Evolutionary conservation across 768 basidiomycete genomes (phyloP).

Genomic region (Termitomyces sp.): DNA sequence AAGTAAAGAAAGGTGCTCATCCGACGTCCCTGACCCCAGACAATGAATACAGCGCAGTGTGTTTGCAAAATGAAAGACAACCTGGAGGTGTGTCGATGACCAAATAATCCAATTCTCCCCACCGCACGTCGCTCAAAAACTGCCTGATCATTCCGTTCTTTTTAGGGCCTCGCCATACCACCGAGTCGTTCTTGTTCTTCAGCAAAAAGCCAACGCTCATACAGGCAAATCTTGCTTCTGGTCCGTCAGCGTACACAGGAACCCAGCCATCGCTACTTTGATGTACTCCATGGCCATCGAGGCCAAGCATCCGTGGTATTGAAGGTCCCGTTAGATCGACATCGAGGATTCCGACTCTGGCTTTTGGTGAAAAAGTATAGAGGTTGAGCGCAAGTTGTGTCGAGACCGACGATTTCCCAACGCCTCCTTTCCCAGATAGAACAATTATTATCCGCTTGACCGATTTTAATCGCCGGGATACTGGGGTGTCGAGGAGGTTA

Average conservation of each 20-base stretch:
- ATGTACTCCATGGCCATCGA: conserved; percentile 84
- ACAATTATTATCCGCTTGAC: conserved; percentile 91
- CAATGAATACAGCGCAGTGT: conserved; percentile 13
- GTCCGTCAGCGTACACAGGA: conserved; percentile 91
- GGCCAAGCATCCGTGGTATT: conserved; percentile 90
- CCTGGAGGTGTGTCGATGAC: conserved; percentile 97
- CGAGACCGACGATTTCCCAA: conserved; percentile 96
- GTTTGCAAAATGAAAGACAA: conserved; percentile 33
- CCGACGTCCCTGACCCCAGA: conserved; percentile 79
- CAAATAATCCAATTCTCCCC: conserved; percentile 91
- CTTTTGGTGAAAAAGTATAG: conserved; percentile 59
- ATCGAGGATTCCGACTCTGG: conserved; percentile 86
- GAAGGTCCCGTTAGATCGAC: conserved; percentile 94
- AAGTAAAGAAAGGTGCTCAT: conserved; percentile 94
- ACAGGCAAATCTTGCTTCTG: conserved; percentile 71
- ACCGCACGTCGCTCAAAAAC: conserved; percentile 91
- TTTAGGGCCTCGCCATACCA: conserved; percentile 98
- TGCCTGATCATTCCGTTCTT: conserved; percentile 98
- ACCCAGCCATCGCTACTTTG: conserved; percentile 98
- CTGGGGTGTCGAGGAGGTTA: conserved; percentile 47
- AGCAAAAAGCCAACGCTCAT: conserved; percentile 98
- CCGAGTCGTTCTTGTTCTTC: conserved; percentile 86
- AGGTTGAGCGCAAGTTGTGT: conserved; percentile 90
- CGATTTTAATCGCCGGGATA: conserved; percentile 63
- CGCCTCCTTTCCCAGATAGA: conserved; percentile 95